These are phyloP conservation scores for Penicillium angulare DNA, from an alignment of 495 filamentous ascomycete species.

Conservation along the genomic window DNA sequence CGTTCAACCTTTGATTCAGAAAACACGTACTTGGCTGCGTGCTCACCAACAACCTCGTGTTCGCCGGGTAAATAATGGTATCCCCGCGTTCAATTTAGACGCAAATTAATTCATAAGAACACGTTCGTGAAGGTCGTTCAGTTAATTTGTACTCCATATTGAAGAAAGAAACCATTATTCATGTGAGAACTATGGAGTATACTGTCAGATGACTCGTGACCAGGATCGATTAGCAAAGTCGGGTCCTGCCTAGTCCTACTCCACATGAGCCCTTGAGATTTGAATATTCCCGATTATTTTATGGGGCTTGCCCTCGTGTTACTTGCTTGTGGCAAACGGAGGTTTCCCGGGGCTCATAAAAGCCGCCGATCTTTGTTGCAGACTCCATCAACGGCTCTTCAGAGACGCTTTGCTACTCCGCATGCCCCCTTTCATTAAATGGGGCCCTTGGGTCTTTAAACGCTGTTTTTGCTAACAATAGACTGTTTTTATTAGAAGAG, in stretches of 20 bases:
- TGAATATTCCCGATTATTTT: background rate
- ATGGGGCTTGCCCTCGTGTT: background rate
- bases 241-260: background rate
- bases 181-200: no score
- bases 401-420: background rate
- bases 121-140: background rate
- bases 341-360: background rate
- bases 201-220: background rate
- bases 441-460: no score
- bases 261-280: background rate
- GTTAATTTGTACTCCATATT: no score
- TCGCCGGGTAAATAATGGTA: background rate
- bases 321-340: background rate
- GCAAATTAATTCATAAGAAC: background rate
- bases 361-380: background rate
- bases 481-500: no score
- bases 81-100: background rate
- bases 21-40: no score
- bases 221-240: background rate
- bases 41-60: no score
- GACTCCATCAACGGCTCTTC: background rate
- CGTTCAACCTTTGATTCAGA: no score
- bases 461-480: no score
- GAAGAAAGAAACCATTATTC: no score
- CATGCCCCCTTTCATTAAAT: background rate